Base-by-base conservation (phyloP, 139 green algal genomes). In the Coelastrella sp. region DNA sequence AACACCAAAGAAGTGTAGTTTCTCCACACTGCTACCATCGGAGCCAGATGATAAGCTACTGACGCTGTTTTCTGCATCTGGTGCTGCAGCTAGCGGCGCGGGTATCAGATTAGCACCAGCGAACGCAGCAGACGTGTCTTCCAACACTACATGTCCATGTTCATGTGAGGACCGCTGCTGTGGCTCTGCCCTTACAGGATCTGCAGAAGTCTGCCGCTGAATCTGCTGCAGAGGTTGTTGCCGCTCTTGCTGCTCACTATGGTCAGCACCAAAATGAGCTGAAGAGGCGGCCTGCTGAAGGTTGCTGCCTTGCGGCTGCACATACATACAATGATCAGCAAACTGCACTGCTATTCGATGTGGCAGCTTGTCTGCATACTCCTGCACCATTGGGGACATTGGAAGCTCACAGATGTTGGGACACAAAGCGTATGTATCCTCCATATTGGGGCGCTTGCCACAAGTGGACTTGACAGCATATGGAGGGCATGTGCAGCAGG, bases 1-100 rank as follows among this genome's bases (percentile, higher is more conserved):
- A 15, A 96, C 92, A 13, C 89, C 93, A 45, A 94, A 96, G 72
- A 95, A 95, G 88, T 96, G 93, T n/a, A 96, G 88, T 45, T 88
- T 89, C 60, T 93, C 91, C n/a, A 84, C 75, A 8, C n/a, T 59
- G 35, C 34, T 41, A 2, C 59, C 79, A 35, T 75, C 82, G 30
- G 73, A 81, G 13, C 64, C 75, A 32, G 60, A 86, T 5, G 79
- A 79, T 35, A 66, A 5, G n/a, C 62, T 81, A 35, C 62, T 60
- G 13, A 37, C 81, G 30, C 81, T 81, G 53, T 66, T 37, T 40
- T 75, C 50, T 30, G 81, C 81, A 25, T 79, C 68, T 38, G 67
- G 73, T 34, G 35, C 45, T 66, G 30, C 72, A 34, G 48, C 30
- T 9, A 75, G 23, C 27, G 62, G 38, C 21, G 45, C 30, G 23